A percentile compares a stretch with the other conserved stretches of the same genome.
Evolutionary conservation across 305 asterid species (phyloP).

Genomic region (Fraxinus dipetala): DNA sequence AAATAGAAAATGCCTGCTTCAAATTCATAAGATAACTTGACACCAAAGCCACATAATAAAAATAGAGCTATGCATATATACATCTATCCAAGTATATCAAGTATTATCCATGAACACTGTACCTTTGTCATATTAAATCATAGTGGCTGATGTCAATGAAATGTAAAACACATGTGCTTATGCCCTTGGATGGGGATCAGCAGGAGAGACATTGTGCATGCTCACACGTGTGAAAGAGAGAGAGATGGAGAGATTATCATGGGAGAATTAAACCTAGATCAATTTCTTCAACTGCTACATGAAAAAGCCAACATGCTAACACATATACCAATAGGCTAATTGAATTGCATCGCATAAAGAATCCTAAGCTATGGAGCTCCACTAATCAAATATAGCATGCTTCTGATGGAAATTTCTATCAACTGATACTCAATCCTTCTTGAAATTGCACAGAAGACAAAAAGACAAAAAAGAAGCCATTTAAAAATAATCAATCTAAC

Average conservation of each 20-base stretch:
- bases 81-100: not conserved
- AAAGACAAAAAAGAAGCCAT: not conserved
- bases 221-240: not conserved
- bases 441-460: not conserved
- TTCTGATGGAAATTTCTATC: not conserved
- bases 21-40: constrained; percentile 5
- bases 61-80: not conserved
- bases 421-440: not conserved
- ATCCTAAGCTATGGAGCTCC: not conserved
- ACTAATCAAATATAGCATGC: not conserved
- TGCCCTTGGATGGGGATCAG: not conserved
- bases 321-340: not conserved
- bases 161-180: not conserved
- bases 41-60: not conserved
- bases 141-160: not conserved
- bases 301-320: not conserved
- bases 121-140: not conserved
- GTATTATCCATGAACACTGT: not conserved
- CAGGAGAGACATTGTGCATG: not conserved
- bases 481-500: not conserved
- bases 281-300: constrained; percentile 9
- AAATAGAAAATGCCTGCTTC: constrained; percentile 4
- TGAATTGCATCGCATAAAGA: not conserved
- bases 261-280: not conserved
- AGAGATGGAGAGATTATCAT: not conserved